These are phyloP conservation scores for Cyclocybe cylindracea DNA, from an alignment of 768 basidiomycete species.

Conservation along the genomic window DNA sequence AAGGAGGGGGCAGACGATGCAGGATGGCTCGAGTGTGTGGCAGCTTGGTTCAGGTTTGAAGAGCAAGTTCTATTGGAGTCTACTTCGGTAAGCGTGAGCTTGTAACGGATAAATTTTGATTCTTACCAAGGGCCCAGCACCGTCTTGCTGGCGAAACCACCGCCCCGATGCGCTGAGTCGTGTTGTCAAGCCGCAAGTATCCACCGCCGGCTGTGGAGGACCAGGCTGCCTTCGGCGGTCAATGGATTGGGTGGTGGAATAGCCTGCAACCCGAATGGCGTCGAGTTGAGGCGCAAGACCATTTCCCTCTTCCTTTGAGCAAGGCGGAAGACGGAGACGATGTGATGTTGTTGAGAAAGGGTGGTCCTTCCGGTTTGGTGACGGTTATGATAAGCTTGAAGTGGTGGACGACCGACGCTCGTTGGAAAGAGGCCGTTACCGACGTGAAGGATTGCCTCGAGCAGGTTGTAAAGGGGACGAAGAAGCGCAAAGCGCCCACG, in stretches of 20 bases:
- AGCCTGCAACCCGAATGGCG: conserved; percentile 11
- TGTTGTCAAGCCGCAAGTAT: conserved; percentile 5
- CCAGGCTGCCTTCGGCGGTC: neutral
- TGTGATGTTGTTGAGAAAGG: conserved; percentile 2
- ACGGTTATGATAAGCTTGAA: conserved; percentile 5
- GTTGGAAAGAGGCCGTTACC: too few relatives aligned
- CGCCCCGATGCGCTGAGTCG: conserved; percentile 2
- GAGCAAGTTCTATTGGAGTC: neutral
- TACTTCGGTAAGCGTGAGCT: conserved; percentile 1
- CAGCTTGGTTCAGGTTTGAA: conserved; percentile 3
- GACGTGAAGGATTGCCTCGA: too few relatives aligned
- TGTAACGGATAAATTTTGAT: neutral
- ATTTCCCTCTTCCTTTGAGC: neutral
- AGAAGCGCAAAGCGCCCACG: too few relatives aligned
- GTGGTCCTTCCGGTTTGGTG: conserved; percentile 8
- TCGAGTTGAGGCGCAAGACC: neutral
- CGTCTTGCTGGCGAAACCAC: neutral
- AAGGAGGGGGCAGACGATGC: neutral
- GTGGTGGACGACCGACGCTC: conserved; percentile 3
- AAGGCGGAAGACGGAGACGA: neutral
- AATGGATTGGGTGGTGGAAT: conserved; percentile 13
- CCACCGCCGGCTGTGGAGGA: neutral
- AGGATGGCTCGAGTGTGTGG: neutral
- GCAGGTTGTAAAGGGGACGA: too few relatives aligned
- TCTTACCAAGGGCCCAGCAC: neutral